Evolutionary conservation across 1,284 basidiomycete genomes (phyloP), one percentile per base, ranked within the genome.

Genomic region (Earliella scabrosa): DNA sequence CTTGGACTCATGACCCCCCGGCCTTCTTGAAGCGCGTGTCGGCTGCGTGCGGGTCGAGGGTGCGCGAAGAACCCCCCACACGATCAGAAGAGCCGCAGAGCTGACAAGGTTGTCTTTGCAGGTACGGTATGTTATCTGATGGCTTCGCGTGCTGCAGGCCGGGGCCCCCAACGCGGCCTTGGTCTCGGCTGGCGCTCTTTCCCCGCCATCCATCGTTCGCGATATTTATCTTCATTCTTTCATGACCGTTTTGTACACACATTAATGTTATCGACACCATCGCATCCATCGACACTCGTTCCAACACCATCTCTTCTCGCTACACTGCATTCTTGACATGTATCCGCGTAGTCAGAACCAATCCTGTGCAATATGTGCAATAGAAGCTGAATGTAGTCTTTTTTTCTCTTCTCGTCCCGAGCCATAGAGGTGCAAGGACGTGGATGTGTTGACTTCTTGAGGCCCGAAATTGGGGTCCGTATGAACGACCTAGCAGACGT

Each of bases 401-500:
- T 43, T 41, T 39, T 44, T 47, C 34, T 35, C 13, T 31, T 32
- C 48, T 4, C 31, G 34, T 7, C 32, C 11, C 11, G 18, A 52
- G 11, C 40, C 24, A 18, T 39, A 26, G 35, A 29, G 29, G 43
- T n/a, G 10, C 46, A 45, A 31, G 4, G 21, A 44, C 40, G 7
- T 18, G n/a, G 43, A 38, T 20, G 20, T 4, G 26, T 43, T 29
- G 13, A 11, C 35, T 29, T 27, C 31, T 21, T n/a, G n/a, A n/a
- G n/a, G 40, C 32, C 36, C 41, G 41, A 43, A 43, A 18, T n/a
- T n/a, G n/a, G n/a, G n/a, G n/a, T n/a, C n/a, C n/a, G n/a, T n/a
- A n/a, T n/a, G n/a, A n/a, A n/a, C n/a, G n/a, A n/a, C n/a, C 73
- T 69, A 91, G 67, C 92, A 94, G n/a, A 95, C 84, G 70, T 95